Conservation (phyloP, 169 alveolate genomes). For the Prorocentrum cordatum region DNA sequence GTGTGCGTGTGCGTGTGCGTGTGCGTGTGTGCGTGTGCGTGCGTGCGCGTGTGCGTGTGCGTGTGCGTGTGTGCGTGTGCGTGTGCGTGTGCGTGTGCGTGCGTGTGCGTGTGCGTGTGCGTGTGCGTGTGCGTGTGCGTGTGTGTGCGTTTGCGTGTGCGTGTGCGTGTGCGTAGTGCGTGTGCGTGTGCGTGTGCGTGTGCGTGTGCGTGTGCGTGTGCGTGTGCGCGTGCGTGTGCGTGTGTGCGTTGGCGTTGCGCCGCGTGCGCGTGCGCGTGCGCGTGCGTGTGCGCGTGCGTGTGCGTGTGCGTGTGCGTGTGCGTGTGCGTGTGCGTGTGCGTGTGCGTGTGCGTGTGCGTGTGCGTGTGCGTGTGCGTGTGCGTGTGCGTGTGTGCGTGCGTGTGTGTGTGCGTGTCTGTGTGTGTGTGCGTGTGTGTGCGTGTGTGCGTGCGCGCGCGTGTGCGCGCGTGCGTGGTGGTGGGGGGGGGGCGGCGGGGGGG, state of each 20-base stretch:
- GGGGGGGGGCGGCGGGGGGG: no score
- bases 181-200: neutral
- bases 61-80: no score
- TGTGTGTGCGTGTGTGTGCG: neutral
- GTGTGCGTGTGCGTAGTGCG: neutral
- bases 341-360: neutral
- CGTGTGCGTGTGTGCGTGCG: neutral
- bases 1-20: no score
- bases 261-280: neutral
- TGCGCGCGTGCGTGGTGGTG: constrained; percentile 4
- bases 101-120: neutral
- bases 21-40: no score
- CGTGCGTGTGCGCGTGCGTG: neutral
- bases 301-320: neutral
- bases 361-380: neutral
- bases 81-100: no score
- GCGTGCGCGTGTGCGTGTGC: no score
- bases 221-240: neutral
- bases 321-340: neutral
- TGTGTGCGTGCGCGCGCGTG: neutral
- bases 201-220: neutral
- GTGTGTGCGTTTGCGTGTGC: neutral
- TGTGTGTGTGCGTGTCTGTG: neutral
- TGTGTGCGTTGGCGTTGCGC: neutral
- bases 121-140: neutral